Evolutionary conservation across 2,329 filamentous ascomycete genomes (phyloP).

Genomic region (Colletotrichum tropicicola): DNA sequence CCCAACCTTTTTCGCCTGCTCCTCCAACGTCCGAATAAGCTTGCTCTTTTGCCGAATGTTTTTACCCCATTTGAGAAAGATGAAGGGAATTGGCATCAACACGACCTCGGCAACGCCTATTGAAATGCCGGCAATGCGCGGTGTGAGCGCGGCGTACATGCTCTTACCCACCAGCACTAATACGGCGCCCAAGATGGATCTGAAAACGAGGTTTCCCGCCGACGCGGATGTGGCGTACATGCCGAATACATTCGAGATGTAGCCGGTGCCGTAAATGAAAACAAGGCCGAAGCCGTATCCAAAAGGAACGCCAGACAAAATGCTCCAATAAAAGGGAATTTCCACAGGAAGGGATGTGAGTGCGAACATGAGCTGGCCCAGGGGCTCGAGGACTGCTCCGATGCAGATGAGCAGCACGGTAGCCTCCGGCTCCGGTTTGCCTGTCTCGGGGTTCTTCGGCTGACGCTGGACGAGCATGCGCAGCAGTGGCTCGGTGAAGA

Average conservation of each 20-base stretch:
- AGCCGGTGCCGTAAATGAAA: constrained; percentile 73
- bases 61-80: constrained; percentile 59
- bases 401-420: constrained; percentile 71
- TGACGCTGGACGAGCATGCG: constrained; percentile 67
- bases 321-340: constrained; percentile 69
- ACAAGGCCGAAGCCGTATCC: constrained; percentile 69
- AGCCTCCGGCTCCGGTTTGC: constrained; percentile 66
- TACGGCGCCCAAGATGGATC: constrained; percentile 66
- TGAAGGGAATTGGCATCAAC: constrained; percentile 69
- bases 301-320: constrained; percentile 70
- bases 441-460: constrained; percentile 65
- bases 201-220: constrained; percentile 69
- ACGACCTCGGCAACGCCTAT: constrained; percentile 44
- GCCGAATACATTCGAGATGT: constrained; percentile 70
- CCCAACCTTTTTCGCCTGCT: constrained; percentile 25
- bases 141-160: constrained; percentile 65
- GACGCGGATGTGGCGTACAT: constrained; percentile 72
- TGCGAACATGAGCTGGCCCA: constrained; percentile 70
- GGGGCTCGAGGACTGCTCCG: constrained; percentile 65
- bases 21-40: constrained; percentile 27
- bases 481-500: constrained; percentile 50
- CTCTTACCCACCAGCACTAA: constrained; percentile 67
- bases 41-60: constrained; percentile 26
- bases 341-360: constrained; percentile 69
- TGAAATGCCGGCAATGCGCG: constrained; percentile 66